Percentiles rank a stretch among this genome's conserved stretches.
phyloP scores from a whole-genome alignment of 306 rosid species.

The Purshia tridentata region DNA sequence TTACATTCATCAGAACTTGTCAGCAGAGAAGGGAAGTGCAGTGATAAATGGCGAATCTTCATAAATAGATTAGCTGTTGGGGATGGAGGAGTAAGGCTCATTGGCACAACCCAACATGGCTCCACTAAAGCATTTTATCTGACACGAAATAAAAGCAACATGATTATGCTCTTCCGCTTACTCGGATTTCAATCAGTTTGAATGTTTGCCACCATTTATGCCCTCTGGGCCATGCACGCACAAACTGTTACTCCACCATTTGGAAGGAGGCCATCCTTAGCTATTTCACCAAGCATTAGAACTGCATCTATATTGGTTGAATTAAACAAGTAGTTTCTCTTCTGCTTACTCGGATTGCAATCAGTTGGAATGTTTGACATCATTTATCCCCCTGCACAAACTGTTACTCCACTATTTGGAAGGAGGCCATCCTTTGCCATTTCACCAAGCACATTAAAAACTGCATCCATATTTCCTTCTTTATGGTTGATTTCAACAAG shows the following conservation, averaged over 20 bases:
- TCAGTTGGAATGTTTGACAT: too few species aligned
- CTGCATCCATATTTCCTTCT: constrained; percentile 89
- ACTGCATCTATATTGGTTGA: constrained; percentile 81
- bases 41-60: not conserved
- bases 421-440: constrained; percentile 89
- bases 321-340: constrained; percentile 49
- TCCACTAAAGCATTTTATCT: not conserved
- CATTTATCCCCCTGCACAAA: constrained; percentile 19
- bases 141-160: not conserved
- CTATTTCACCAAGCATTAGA: constrained; percentile 70
- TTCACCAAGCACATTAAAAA: constrained; percentile 57
- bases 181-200: not conserved
- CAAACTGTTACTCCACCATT: constrained; percentile 31
- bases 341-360: too few species aligned
- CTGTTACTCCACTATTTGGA: constrained; percentile 45
- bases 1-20: not conserved
- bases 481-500: constrained; percentile 68
- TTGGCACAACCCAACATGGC: not conserved
- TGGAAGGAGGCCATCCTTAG: constrained; percentile 80
- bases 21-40: constrained; percentile 3
- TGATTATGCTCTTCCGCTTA: not conserved
- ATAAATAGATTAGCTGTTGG: not conserved
- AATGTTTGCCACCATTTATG: not conserved
- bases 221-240: too few species aligned
- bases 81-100: not conserved